These are phyloP conservation scores for Trichophyton benhamiae DNA, from an alignment of 2,329 filamentous ascomycete genomes.

Conservation along the genomic window DNA sequence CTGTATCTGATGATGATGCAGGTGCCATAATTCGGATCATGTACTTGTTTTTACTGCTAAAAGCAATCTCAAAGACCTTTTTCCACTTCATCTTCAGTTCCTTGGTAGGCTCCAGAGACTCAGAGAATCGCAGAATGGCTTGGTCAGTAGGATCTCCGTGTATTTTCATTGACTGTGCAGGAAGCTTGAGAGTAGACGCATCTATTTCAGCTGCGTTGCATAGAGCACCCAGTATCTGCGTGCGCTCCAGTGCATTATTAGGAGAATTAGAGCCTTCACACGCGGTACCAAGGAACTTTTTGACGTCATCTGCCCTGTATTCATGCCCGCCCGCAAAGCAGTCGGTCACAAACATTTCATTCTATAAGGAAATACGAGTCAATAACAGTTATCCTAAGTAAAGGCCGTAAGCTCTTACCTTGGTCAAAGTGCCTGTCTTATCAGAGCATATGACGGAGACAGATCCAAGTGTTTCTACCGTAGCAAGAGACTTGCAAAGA, in stretches of 20 bases:
- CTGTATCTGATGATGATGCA: slow-evolving; percentile 4
- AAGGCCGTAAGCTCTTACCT: slow-evolving; percentile 9
- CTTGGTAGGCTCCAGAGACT: slow-evolving; percentile 48
- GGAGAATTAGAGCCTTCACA: slow-evolving; percentile 15
- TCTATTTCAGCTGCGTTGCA: slow-evolving; percentile 71
- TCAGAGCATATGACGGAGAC: slow-evolving; percentile 66
- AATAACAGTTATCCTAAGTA: not conserved
- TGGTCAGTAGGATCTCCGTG: slow-evolving; percentile 67
- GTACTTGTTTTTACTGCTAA: slow-evolving; percentile 76
- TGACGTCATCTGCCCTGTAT: slow-evolving; percentile 42
- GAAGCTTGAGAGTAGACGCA: slow-evolving; percentile 46
- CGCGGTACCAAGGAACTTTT: slow-evolving; percentile 28
- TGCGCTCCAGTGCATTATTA: slow-evolving; percentile 32
- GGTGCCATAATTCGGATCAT: slow-evolving; percentile 54
- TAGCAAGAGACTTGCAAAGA: slow-evolving; percentile 68
- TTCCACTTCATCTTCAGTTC: slow-evolving; percentile 52
- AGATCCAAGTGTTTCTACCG: slow-evolving; percentile 61
- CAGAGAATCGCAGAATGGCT: slow-evolving; percentile 59
- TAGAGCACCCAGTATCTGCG: slow-evolving; percentile 49
- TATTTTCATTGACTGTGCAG: slow-evolving; percentile 50
- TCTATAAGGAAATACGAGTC: slow-evolving; percentile 30
- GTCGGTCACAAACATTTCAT: slow-evolving; percentile 62
- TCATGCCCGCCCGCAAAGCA: slow-evolving; percentile 46
- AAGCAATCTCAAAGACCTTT: slow-evolving; percentile 55
- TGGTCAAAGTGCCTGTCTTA: slow-evolving; percentile 51